Percentiles rank a stretch among this genome's conserved stretches.
Evolutionary conservation across 805 yeast genomes (phyloP).

Genomic region (Ogataea salicorniae): DNA sequence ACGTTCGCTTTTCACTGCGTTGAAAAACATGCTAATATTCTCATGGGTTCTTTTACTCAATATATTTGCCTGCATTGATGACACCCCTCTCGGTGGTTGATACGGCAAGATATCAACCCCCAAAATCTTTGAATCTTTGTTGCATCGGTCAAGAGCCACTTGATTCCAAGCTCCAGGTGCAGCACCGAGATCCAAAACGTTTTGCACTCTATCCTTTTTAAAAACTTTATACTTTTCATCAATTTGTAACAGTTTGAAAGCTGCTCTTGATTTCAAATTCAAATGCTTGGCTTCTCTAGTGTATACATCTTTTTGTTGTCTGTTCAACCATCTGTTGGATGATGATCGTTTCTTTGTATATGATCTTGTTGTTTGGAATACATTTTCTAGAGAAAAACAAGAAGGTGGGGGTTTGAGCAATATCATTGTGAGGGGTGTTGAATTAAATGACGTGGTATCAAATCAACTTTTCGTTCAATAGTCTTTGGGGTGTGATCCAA

Average conservation of each 20-base stretch:
- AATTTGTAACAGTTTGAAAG: constrained; percentile 77
- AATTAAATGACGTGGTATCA: not conserved
- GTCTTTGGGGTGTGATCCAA: too few species aligned
- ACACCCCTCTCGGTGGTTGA: constrained; percentile 75
- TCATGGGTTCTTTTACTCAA: constrained; percentile 59
- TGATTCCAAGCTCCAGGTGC: constrained; percentile 97
- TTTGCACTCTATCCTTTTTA: constrained; percentile 11
- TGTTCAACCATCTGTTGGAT: constrained; percentile 66
- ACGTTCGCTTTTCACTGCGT: constrained; percentile 24
- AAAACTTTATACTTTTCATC: constrained; percentile 61
- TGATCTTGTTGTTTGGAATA: not conserved
- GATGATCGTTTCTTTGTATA: constrained; percentile 36
- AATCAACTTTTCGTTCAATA: too few species aligned
- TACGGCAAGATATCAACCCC: constrained; percentile 82
- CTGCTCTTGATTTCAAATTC: constrained; percentile 79
- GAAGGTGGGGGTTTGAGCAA: not conserved
- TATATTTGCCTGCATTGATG: constrained; percentile 85
- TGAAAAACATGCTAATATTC: constrained; percentile 47
- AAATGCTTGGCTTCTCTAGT: constrained; percentile 60
- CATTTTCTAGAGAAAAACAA: not conserved
- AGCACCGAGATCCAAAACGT: constrained; percentile 80
- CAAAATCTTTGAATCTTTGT: constrained; percentile 49
- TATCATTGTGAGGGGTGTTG: not conserved
- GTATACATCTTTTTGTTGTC: constrained; percentile 63
- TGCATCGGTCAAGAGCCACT: constrained; percentile 56